Base-by-base conservation (phyloP, 768 basidiomycete species). In the Leucosporidium creatinivorum region DNA sequence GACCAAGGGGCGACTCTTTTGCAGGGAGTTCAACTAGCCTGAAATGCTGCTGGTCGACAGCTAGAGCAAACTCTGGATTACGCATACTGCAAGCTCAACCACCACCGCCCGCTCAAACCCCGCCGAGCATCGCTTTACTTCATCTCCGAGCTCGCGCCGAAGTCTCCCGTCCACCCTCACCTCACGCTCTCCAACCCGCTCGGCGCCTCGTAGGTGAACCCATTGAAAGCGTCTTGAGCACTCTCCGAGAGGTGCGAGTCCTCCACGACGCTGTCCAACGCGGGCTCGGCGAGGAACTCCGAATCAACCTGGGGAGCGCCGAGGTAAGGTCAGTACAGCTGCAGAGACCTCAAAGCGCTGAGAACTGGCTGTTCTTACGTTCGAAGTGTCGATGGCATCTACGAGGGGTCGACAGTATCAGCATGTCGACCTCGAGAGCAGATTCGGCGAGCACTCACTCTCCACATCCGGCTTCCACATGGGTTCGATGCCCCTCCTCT, bases 391-490 rank as follows among this genome's bases (percentile, higher is more conserved):
- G 56, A 94, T 84, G 1, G 93, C 59, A 19, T 36, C 55, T 57
- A 31, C 31, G 2, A 19, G 17, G 3, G 50, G 9, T 44, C 31
- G 6, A 30, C 4, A 5, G 31, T 0, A 23, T 57, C 55, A 57
- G 55, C 55, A 18, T 31, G 2, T 23, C 31, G n/a, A n/a, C 55
- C 30, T 31, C 31, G 18, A 31, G 30, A 10, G n/a, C n/a, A 21
- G 4, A 18, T 9, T 21, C 50, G 50, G 15, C 21, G 50, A 23
- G 8, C 6, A 57, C 55, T 57, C 93, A 64, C 88, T 89, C 81
- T 93, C 92, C 44, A 98, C 94, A 69, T 88, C 91, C 17, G 94
- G 94, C 79, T 97, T 97, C 84, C 96, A 97, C 31, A 94, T 94
- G 2, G 94, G 94, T 70, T 93, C 90, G 50, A 97, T 92, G 82